Evolutionary conservation across 2,329 filamentous ascomycete species (phyloP), one percentile per base, ranked within the genome.

Genomic region (Fusarium protoensiforme): DNA sequence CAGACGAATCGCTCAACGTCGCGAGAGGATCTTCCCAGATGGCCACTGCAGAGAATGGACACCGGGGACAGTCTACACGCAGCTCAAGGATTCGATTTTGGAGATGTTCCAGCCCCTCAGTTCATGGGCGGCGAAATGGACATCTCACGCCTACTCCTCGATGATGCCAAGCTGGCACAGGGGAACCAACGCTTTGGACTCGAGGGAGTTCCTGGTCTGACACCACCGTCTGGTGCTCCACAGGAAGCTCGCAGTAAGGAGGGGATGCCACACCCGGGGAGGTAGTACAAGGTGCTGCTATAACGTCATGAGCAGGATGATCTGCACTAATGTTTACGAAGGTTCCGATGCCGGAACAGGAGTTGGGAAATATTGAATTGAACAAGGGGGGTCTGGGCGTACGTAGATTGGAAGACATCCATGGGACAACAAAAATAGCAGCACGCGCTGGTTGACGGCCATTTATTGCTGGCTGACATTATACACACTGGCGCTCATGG

Each of bases 141-240:
- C 60, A 90, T 91, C 53, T 89, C 88, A 18, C 85, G 89, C 14
- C 82, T 92, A 2, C 79, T 91, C 3, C 83, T 91, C n/a, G 88
- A 91, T 61, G 88, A 90, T 69, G 80, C 81, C 5, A 83, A 83
- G 65, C 64, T 79, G 4, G 64, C 68, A 10, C 80, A 77, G 51
- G 56, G 70, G 22, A 74, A 68, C 39, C 61, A 75, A 29, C 76
- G 80, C 20, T 76, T 79, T 27, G 77, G 72, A 14, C 39, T 73
- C 9, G 81, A 83, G 7, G 71, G 68, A 24, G 66, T 68, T 27
- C 76, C 75, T 16, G 69, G 68, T 14, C 64, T 79, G 11, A 76
- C 78, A 13, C 77, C 79, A 10, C 73, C 78, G 5, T 56, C 71
- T 11, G 68, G 41, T 18, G 56, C 59, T 38, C 54, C 60, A 9